Base-by-base conservation (phyloP, 1,284 basidiomycete species). In the Heliocybe sulcata region DNA sequence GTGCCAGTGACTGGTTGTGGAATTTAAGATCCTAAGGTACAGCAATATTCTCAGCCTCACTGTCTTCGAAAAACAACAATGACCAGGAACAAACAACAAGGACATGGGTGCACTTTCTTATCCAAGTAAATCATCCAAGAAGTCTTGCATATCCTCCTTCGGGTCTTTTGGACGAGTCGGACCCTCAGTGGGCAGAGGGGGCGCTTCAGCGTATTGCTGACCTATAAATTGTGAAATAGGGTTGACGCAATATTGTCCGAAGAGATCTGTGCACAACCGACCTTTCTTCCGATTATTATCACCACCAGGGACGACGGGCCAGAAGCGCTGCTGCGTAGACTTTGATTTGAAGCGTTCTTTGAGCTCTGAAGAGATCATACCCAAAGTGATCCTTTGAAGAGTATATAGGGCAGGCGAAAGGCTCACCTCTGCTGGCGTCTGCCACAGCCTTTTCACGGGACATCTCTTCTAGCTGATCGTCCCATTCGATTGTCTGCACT, bases 111-210 rank as follows among this genome's bases (percentile, higher is more conserved):
- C 38, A 20, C 38, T 42, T 42, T 6, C 38, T 20, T 42, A 83
- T 16, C 66, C 64, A 11, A 89, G 65, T 2, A 90, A 64, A 53
- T 88, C 86, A 57, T 90, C 87, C 33, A 90, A 67, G 61, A 87
- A 90, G 45, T 82, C 82, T 67, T 90, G 79, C 85, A 90, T 85
- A 48, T 82, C 75, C 35, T 70, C 71, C 62, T 81, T 83, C 19
- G 77, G 71, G 35, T 71, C 69, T 64, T 81, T 82, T 19, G 65
- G 62, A 12, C 66, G 64, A 19, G 58, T 57, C 3, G 60, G 60
- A 2, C 25, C 63, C 62, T 61, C 56, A 2, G 57, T 61, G 60
- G 80, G 84, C 4, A 87, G 71, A 3, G 79, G 79, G 0, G 85
- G 85, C 0, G 83, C 82, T 53, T 81, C 77, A 23, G 76, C 64